Evolutionary conservation across 2,329 filamentous ascomycete genomes (phyloP), one percentile per base, ranked within the genome.

Genomic region (Zelopaecilomyces penicillatus): DNA sequence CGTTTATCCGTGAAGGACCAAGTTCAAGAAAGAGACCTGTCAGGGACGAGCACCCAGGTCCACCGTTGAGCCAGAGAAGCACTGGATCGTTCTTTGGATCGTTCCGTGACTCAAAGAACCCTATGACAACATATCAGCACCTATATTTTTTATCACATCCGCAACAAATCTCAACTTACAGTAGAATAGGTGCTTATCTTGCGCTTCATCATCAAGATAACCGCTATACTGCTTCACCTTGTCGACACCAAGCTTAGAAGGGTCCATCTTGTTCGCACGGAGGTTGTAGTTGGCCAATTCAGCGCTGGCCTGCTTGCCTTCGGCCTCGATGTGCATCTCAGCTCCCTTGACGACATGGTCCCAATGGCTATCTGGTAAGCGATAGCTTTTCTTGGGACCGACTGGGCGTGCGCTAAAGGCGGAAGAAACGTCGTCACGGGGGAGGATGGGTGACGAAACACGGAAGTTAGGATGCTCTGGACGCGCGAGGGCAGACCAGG

Each of bases 51-150:
- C 91, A 97, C 58, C 91, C 91, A 38, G 91, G 91, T 54, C 91
- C 91, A 55, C 91, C 91, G 60, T 96, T 97, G 61, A 97, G 75
- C 78, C 91, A 94, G 52, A 95, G 78, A 43, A 97, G 82, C 37
- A 97, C 87, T 37, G 91, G 91, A 65, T 97, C 91, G 61, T 91
- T 96, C 77, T 89, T 80, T 53, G 91, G 91, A 66, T 97, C 89
- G 60, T 95, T 95, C 60, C 91, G 85, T 44, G 91, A 97, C 70
- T 98, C 91, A 57, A 98, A 97, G 81, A 97, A 97, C 91, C 88
- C 88, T 94, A 5, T 6, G 4, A 12, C 12, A 3, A 34, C 3
- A 12, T 34, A 34, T 34, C 32, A 34, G 12, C 32, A 12, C 12
- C 19, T 12, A 34, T 34, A 34, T 34, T 19, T n/a, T n/a, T n/a